Base-by-base conservation (phyloP, 345 rosid genomes). In the Brassica juncea region DNA sequence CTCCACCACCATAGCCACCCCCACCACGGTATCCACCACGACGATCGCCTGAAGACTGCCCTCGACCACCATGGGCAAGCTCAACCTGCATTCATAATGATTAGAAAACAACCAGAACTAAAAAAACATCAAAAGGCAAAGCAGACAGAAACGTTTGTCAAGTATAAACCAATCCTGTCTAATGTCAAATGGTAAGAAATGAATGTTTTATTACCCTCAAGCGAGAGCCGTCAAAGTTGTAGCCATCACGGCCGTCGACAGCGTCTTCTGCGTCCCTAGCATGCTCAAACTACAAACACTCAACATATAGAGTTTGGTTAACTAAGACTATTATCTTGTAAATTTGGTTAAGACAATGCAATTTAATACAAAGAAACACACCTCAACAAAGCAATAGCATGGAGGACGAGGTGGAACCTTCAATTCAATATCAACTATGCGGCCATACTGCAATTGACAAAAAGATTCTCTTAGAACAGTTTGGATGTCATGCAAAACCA, bases 41-140 rank as follows among this genome's bases (percentile, higher is more conserved):
- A 31, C 92, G 92, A 83, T 91, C 96, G 81, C 89, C 81, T 69
- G 93, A 86, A 66, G 90, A 82, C 70, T 82, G 96, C 49, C 97
- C 94, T 80, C 96, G 85, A 63, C 98, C 99, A 82, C 99, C 99
- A 89, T 94, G 99, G 65, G 99, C 97, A 82, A 95, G 97, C 84
- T 95, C 99, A 84, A 95, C 97, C 99, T 95, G 81, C 82, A 83
- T 9, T 68, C 27, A 77, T 52, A 32, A 69, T 31, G 57, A 75
- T 63, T 37, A 42, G 74, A 78, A 78, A 77, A 39, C 31, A 42
- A 44, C n/a, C 15, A 10, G 14, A 5, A 15, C 42, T 37, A 6
- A 8, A 8, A 7, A 37, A 37, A 34, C 31, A 28, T 28, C 23
- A 63, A 14, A 70, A 2, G 31, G 1, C 42, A 42, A 42, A 42